Base-by-base conservation (phyloP, 306 rosid species). In the Vigna nakashimae region DNA sequence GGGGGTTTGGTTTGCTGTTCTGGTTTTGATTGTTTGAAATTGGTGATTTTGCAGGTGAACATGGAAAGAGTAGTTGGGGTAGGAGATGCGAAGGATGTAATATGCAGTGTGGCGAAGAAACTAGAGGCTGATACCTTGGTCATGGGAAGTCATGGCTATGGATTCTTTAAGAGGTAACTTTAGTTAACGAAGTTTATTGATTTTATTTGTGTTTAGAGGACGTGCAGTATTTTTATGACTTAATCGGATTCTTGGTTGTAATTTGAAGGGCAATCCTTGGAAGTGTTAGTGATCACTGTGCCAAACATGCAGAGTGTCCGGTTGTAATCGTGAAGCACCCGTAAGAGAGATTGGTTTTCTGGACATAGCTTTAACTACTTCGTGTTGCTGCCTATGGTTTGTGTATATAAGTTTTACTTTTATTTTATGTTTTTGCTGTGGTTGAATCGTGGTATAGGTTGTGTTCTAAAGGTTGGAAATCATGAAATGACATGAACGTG, bases 91-190 rank as follows among this genome's bases (percentile, higher is more conserved):
- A 94, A 83, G 86, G 76, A 75, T 79, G 98, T 94, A 48, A 94
- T 94, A 40, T 91, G 98, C 48, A 84, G 83, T 7, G 82, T 86
- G 3, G 97, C 89, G 56, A 84, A 81, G 78, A 94, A 84, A 69
- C 79, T 91, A 15, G 75, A 76, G 38, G 96, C 89, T 42, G 96
- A 91, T 77, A 85, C 89, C 53, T 88, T 94, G 87, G 98, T 94
- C 24, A 84, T 91, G 94, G 96, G 98, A 79, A 88, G 87, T 84
- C 97, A 91, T 82, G 97, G 94, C 12, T 91, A 91, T 85, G 96
- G 97, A 69, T 90, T 91, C 88, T 75, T 94, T 20, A 87, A 91
- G 84, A 88, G 97, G 98, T 90, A 73, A 56, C 26, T 0, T 24
- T 10, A 3, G 9, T 17, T 20, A 8, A 49, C 30, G 42, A 2